These are phyloP conservation scores for Pythium graminicola DNA, from an alignment of 352 stramenopile genomes.

Conservation along the genomic window DNA sequence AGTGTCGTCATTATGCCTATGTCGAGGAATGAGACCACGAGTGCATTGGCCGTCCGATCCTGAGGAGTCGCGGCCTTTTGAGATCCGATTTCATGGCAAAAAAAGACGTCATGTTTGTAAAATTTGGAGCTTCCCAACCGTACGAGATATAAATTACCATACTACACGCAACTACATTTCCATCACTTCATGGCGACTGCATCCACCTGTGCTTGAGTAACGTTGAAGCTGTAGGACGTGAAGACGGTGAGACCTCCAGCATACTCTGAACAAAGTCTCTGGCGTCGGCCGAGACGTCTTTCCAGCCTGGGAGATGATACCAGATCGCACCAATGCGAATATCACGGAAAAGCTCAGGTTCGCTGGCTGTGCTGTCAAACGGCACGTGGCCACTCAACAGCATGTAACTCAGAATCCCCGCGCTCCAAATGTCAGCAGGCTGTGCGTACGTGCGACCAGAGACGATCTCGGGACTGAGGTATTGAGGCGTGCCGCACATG, in stretches of 20 bases:
- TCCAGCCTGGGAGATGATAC: slow-evolving; percentile 88
- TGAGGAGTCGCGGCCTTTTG: slow-evolving; percentile 8
- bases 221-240: slow-evolving; percentile 48
- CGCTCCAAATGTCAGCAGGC: slow-evolving; percentile 92
- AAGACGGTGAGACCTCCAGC: slow-evolving; percentile 77
- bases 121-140: too few species aligned
- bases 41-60: neutral
- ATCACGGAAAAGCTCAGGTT: slow-evolving; percentile 58
- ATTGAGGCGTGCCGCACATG: slow-evolving; percentile 94
- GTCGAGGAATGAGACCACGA: neutral
- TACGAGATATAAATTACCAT: slow-evolving; percentile 24
- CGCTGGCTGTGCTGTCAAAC: slow-evolving; percentile 46
- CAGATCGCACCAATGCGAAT: slow-evolving; percentile 89
- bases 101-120: neutral
- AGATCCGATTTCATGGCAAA: neutral
- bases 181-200: slow-evolving; percentile 14
- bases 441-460: slow-evolving; percentile 86
- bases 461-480: slow-evolving; percentile 95
- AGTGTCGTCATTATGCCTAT: slow-evolving; percentile 49
- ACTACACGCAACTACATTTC: slow-evolving; percentile 8
- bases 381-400: slow-evolving; percentile 56
- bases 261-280: slow-evolving; percentile 86
- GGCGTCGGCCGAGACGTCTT: slow-evolving; percentile 58
- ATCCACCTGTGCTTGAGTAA: slow-evolving; percentile 57
- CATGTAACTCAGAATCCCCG: slow-evolving; percentile 95